Evolutionary conservation across 495 filamentous ascomycete genomes (phyloP), one percentile per base, ranked within the genome.

Genomic region (Aspergillus avenaceus): DNA sequence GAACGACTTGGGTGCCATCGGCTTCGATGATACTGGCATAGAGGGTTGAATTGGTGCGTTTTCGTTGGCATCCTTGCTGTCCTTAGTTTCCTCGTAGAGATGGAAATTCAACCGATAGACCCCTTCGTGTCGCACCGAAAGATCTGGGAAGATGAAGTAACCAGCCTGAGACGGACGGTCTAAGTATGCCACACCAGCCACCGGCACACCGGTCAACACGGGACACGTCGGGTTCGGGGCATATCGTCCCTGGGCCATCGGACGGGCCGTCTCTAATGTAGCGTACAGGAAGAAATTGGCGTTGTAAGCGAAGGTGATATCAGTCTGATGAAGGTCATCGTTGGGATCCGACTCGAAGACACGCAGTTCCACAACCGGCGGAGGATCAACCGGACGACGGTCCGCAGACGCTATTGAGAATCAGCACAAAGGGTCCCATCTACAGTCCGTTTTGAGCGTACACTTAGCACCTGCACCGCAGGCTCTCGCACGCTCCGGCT

Each of bases 261-360:
- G 80, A 9, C 93, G 87, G 13, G 90, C 89, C 56, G 87, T 82
- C 54, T 97, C 91, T 50, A 98, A 78, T 0, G 91, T 95, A 7
- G 91, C 91, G 60, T 87, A 98, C 43, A 97, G 86, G 72, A 98
- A 97, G 79, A 97, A 98, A 69, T 95, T 96, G 61, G 92, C 91
- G 61, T 95, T 92, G 71, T 96, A 91, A 49, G 82, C 76, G 64
- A 93, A 96, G 6, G 93, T 97, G 59, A 96, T 87, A 56, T 93
- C 87, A 47, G 82, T 83, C 45, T 64, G 76, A 36, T 70, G 70
- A 43, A 69, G 51, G 18, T 79, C 72, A 25, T 73, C 72, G 45
- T 68, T 69, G 22, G 73, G 75, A n/a, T 87, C 82, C 22, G 87
- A 90, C 61, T 96, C 87, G 54, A 83, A 91, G 41, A 98, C 85